Evolutionary conservation across 2,329 filamentous ascomycete genomes (phyloP), one percentile per base, ranked within the genome.

Genomic region (Talaromyces sp.): DNA sequence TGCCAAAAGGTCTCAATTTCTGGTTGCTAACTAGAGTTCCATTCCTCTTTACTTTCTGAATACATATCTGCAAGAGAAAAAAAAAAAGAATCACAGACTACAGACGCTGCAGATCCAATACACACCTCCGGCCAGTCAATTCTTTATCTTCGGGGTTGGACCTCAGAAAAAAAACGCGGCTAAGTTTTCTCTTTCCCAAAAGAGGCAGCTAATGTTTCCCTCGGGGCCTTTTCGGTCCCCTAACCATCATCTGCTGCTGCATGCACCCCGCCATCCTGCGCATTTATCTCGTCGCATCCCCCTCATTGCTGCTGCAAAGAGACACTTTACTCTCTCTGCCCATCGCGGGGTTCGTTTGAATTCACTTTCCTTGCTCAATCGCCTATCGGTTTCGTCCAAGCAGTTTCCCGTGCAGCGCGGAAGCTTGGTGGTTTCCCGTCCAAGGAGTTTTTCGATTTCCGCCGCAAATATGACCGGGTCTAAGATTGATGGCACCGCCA

Each of bases 401-500:
- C 50, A 16, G 52, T 55, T 57, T 48, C 33, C 55, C 37, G 54
- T 42, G 35, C 37, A 39, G 11, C 39, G 58, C 23, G 37, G 37
- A 44, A 35, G 39, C 60, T 42, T 61, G 55, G 39, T 62, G 60
- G 25, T 59, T 59, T 44, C 55, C 61, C 61, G 61, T 48, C 21
- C 42, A 25, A 40, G 61, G 31, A 23, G 28, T 37, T 63, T 56
- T 56, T 63, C 57, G 31, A 44, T 74, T 69, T 86, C 84, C 66
- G 69, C 80, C 69, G 73, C 80, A 78, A 82, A 79, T 73, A 98
- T 97, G 93, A 86, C 87, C 70, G 93, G 92, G 69, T 86, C 84
- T 71, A 96, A 92, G 83, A 95, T 99, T 72, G 95, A 99, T 81
- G 95, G 95, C 82, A 96, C 89, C 62, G 92, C 91, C 75, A 92